Percentiles rank a stretch among this genome's conserved stretches.
phyloP scores from a whole-genome alignment of 495 filamentous ascomycete species.

The Neurospora sp. region DNA sequence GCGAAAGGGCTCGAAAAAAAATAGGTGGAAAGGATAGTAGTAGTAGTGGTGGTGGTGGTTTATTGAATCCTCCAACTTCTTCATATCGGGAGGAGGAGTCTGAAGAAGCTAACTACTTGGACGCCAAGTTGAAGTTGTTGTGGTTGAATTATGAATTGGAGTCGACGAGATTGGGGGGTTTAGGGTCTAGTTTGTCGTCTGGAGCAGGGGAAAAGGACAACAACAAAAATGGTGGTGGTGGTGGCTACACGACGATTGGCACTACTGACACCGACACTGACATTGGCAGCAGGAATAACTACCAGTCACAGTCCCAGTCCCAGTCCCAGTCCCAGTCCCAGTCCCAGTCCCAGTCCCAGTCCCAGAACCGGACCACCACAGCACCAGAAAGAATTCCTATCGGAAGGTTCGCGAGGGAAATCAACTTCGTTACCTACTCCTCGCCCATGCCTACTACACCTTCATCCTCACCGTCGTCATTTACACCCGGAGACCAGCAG shows the following conservation, averaged over 20 bases:
- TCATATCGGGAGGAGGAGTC: neutral
- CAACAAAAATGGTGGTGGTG: neutral
- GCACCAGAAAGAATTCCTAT: neutral
- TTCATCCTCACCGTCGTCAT: neutral
- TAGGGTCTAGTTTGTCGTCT: too few species aligned
- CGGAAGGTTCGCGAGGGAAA: neutral
- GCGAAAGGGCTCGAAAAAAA: too few species aligned
- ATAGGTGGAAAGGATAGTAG: too few species aligned
- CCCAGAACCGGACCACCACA: neutral
- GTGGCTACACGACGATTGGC: neutral
- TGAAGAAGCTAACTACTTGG: neutral
- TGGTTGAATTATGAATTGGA: neutral
- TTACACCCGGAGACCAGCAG: neutral
- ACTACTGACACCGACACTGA: too few species aligned
- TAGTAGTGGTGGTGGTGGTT: neutral
- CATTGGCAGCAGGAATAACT: neutral
- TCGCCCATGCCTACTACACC: neutral
- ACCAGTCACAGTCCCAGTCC: neutral
- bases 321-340: neutral
- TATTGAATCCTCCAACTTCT: neutral
- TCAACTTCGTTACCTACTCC: neutral
- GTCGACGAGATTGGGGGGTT: too few species aligned
- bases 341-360: neutral
- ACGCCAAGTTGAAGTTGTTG: neutral
- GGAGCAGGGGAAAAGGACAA: neutral